phyloP scores from a whole-genome alignment of 345 rosid species.

The Acer negundo region DNA sequence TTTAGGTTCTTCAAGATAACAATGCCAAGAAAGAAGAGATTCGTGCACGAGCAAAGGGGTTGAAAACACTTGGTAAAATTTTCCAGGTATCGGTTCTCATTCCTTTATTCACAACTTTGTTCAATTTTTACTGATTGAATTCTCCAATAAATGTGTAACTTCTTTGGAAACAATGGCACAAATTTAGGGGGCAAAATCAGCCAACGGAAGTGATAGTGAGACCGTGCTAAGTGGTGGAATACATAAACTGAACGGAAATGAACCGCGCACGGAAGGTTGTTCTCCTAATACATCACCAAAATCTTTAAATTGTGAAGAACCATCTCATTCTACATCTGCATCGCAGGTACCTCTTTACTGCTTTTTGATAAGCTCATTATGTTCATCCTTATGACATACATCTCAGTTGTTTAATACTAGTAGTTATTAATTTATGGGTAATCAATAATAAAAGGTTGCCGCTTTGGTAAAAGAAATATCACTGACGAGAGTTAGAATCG shows the following conservation, averaged over 20 bases:
- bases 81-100: slow-evolving; percentile 61
- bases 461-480: background rate
- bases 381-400: background rate
- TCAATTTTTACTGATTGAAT: background rate
- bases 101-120: background rate
- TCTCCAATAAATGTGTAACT: background rate
- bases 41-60: slow-evolving; percentile 86
- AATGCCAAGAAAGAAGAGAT: slow-evolving; percentile 84
- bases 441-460: background rate
- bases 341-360: slow-evolving; percentile 53
- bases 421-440: background rate
- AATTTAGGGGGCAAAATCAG: slow-evolving; percentile 64
- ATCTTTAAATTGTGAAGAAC: slow-evolving; percentile 41
- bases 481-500: background rate
- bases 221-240: slow-evolving; percentile 32
- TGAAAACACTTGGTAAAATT: slow-evolving; percentile 92
- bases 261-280: slow-evolving; percentile 32
- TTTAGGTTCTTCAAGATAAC: slow-evolving; percentile 96
- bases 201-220: slow-evolving; percentile 62
- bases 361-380: background rate
- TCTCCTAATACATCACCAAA: slow-evolving; percentile 54
- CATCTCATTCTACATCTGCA: slow-evolving; percentile 40
- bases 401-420: background rate
- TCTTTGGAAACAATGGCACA: slow-evolving; percentile 12
- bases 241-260: slow-evolving; percentile 59